Base-by-base conservation (phyloP, 257 asterid genomes). In the Jacaranda copaia region DNA sequence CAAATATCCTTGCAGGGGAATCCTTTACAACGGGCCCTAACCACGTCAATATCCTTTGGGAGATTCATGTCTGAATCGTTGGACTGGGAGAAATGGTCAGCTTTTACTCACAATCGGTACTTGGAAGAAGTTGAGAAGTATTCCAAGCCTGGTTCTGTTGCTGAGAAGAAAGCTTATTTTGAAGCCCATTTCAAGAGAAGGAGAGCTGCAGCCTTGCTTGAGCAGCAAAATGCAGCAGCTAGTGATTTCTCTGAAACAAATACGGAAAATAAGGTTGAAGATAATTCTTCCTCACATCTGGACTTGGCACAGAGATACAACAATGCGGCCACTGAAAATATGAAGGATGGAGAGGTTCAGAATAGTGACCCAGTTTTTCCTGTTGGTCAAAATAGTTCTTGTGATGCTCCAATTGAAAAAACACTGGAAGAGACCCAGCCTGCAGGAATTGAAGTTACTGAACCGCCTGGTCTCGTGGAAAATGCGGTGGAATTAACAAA, bases 121-220 rank as follows among this genome's bases (percentile, higher is more conserved):
- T 77, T 89, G 82, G 98, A 94, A 84, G 97, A 94, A 76, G 93
- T 83, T 10, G 93, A 88, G 90, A 92, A 74, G 86, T 92, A 83
- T 61, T 83, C 97, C 20, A 90, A 66, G 76, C 98, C 98, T 59
- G 98, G 98, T 77, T 89, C 97, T 73, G 97, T 94, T 77, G 99
- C 99, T 60, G 96, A 84, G 84, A 94, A 91, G 90, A 94, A 88
- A 85, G 98, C 99, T 73, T 91, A 87, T 80, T 92, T 94, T 16
- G 99, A 94, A 84, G 98, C 97, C 71, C 98, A 89, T 77, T 87
- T 86, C 79, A 92, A 88, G 87, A 88, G 86, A 70, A 85, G 88
- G 81, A 87, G 91, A 83, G 93, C 96, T 65, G 91, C 92, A 67
- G 84, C 85, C 0, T 82, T 90, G 85, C 85, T 86, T 12, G 89